A percentile compares a stretch with the other conserved stretches of the same genome.
phyloP scores from a whole-genome alignment of 2,329 filamentous ascomycete species.

The Nigrospora osmanthi region DNA sequence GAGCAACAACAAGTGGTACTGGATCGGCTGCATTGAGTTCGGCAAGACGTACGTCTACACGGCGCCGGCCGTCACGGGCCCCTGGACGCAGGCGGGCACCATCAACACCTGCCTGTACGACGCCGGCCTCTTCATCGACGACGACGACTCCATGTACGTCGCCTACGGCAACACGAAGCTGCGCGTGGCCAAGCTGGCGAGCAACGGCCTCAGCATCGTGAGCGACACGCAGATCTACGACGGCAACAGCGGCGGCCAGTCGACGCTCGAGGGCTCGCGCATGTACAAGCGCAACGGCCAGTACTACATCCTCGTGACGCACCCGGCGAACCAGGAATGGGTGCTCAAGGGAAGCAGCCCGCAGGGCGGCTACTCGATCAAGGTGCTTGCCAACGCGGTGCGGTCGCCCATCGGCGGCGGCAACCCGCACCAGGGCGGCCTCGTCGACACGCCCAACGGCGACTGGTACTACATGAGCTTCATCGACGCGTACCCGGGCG shows the following conservation, averaged over 20 bases:
- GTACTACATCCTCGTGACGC: constrained; percentile 47
- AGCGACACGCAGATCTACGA: constrained; percentile 35
- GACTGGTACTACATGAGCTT: constrained; percentile 55
- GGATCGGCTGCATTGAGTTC: constrained; percentile 47
- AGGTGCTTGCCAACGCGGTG: constrained; percentile 34
- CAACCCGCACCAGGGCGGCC: constrained; percentile 45
- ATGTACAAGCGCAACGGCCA: constrained; percentile 49
- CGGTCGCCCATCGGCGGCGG: constrained; percentile 36
- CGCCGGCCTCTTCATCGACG: constrained; percentile 47
- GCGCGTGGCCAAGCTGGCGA: constrained; percentile 40
- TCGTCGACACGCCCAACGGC: constrained; percentile 42
- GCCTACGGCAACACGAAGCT: constrained; percentile 43
- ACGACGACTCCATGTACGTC: constrained; percentile 52
- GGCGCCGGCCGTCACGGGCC: constrained; percentile 28
- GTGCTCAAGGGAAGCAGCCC: constrained; percentile 41
- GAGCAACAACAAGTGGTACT: constrained; percentile 43
- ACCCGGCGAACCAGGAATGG: constrained; percentile 34
- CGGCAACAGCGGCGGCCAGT: constrained; percentile 22
- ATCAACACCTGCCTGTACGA: constrained; percentile 46
- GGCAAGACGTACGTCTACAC: constrained; percentile 46
- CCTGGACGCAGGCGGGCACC: constrained; percentile 30
- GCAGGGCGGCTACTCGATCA: constrained; percentile 43
- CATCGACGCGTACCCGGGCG: constrained; percentile 45
- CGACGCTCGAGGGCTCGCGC: constrained; percentile 39
- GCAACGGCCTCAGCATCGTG: constrained; percentile 37